phyloP scores from a whole-genome alignment of 768 basidiomycete species.

The Favolaschia claudopus region DNA sequence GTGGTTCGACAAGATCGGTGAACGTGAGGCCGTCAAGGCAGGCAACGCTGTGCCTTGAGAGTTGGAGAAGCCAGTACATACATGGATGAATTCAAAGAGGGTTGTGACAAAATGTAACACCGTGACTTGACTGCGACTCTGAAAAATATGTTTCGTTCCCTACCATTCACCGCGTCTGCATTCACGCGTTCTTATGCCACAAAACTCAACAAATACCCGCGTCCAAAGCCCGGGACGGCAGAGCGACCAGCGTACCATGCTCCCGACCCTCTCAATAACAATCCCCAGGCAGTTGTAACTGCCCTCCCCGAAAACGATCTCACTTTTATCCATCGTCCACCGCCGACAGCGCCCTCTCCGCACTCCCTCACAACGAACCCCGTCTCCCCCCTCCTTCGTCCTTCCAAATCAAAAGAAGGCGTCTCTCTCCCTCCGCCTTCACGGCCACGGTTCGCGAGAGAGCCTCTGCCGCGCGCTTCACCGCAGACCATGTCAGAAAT shows the following conservation, averaged over 20 bases:
- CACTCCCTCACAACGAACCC: conserved; percentile 74
- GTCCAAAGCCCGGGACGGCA: conserved; percentile 58
- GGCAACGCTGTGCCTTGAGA: conserved; percentile 6
- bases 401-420: conserved; percentile 36
- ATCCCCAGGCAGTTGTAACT: conserved; percentile 59
- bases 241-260: conserved; percentile 64
- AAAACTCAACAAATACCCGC: conserved; percentile 40
- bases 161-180: conserved; percentile 27
- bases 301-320: conserved; percentile 60
- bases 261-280: conserved; percentile 64
- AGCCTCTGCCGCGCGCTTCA: conserved; percentile 49
- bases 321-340: conserved; percentile 88
- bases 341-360: conserved; percentile 78
- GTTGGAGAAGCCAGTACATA: neutral
- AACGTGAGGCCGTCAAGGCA: conserved; percentile 33
- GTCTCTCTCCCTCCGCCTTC: conserved; percentile 56
- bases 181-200: conserved; percentile 39
- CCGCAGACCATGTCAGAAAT: conserved; percentile 64
- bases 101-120: neutral
- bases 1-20: conserved; percentile 47
- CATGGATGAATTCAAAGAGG: neutral
- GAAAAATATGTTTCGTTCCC: conserved; percentile 13
- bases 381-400: conserved; percentile 71
- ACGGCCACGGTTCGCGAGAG: conserved; percentile 47
- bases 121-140: conserved; percentile 10